These are phyloP conservation scores for Bolboschoenus planiculmis DNA, from an alignment of 176 grass and related monocot genomes.

Conservation along the genomic window DNA sequence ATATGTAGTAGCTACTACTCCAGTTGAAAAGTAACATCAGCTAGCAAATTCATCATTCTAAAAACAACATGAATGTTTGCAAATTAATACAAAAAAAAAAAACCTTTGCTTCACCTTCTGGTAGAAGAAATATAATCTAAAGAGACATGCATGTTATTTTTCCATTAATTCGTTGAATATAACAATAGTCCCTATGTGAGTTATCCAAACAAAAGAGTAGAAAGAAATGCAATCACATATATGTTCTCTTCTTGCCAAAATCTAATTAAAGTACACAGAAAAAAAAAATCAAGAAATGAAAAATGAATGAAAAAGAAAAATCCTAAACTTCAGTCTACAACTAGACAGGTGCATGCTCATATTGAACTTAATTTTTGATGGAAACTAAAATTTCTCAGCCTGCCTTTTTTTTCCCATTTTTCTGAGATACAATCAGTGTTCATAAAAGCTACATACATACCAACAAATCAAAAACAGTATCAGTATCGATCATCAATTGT, in stretches of 20 bases:
- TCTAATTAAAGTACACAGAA: background rate
- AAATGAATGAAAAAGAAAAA: background rate
- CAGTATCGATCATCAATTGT: constrained; percentile 46
- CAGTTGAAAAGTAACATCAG: background rate
- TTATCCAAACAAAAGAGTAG: background rate
- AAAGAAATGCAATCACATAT: background rate
- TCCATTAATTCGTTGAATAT: background rate
- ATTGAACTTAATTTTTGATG: background rate
- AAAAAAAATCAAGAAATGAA: background rate
- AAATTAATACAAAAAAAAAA: background rate
- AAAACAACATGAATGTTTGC: background rate
- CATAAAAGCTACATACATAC: background rate
- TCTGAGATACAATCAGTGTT: background rate
- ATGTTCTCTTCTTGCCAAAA: background rate
- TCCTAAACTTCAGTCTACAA: constrained; percentile 8
- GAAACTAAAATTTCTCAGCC: background rate
- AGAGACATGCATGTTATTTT: background rate
- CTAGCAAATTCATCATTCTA: background rate
- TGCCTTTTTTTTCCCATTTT: background rate
- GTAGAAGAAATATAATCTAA: background rate
- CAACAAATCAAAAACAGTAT: background rate
- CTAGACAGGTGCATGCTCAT: background rate
- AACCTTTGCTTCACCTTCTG: background rate
- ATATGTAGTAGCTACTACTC: background rate
- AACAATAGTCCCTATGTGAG: background rate